These are phyloP conservation scores for Histomonas meleagridis DNA, from an alignment of 208 protist genomes.

Conservation along the genomic window DNA sequence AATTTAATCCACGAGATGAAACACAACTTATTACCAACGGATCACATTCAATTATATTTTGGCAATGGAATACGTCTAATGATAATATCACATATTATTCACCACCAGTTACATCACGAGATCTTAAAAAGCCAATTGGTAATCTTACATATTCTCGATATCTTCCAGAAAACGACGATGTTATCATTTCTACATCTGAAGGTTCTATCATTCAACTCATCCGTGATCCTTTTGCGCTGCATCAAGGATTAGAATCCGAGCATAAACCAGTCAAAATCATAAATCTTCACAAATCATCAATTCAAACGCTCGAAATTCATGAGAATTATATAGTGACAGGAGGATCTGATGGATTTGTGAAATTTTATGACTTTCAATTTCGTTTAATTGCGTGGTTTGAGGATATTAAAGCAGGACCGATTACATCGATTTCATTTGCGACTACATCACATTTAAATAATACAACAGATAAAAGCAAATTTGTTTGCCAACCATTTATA, in stretches of 20 bases:
- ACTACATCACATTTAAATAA: background rate
- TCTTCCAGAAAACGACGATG: slow-evolving; percentile 28
- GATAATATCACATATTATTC: slow-evolving; percentile 14
- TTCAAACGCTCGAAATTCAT: background rate
- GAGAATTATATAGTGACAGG: slow-evolving; percentile 66
- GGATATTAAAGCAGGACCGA: slow-evolving; percentile 70
- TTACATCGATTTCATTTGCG: slow-evolving; percentile 73
- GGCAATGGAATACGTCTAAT: background rate
- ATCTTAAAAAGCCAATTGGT: slow-evolving; percentile 25
- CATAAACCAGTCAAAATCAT: slow-evolving; percentile 36
- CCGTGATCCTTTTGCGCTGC: background rate
- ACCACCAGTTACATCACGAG: background rate
- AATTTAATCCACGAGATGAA: slow-evolving; percentile 34
- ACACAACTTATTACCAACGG: slow-evolving; percentile 30
- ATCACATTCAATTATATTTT: background rate
- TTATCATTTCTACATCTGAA: slow-evolving; percentile 1
- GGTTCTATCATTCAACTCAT: background rate
- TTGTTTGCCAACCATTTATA: slow-evolving; percentile 7
- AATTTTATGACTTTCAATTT: slow-evolving; percentile 76
- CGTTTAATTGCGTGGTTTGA: slow-evolving; percentile 80
- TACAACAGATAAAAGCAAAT: background rate
- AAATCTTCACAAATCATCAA: background rate
- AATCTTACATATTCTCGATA: background rate
- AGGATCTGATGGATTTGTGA: slow-evolving; percentile 73
- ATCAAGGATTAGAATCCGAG: background rate